A percentile compares a stretch with the other conserved stretches of the same genome.
These are phyloP conservation scores for Fusarium sp. DNA, from an alignment of 2,329 filamentous ascomycete species.

Conservation along the genomic window DNA sequence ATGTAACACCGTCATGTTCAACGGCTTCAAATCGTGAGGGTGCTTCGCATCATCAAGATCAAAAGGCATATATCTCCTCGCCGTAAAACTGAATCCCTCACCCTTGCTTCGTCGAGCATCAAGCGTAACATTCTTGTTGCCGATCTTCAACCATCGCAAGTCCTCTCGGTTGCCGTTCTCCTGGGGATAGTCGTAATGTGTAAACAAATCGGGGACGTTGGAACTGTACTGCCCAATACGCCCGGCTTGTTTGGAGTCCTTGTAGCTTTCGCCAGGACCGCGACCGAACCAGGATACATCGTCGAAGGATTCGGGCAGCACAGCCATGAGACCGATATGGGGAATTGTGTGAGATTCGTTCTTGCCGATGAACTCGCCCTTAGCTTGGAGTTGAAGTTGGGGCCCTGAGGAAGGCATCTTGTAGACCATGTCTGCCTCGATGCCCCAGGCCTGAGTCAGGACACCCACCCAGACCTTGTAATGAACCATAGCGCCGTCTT, in stretches of 20 bases:
- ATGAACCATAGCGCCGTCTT: neutral
- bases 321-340: conserved; percentile 14
- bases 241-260: conserved; percentile 20
- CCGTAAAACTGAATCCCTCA: conserved; percentile 20
- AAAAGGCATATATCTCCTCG: conserved; percentile 20
- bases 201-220: neutral
- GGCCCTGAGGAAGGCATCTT: neutral
- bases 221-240: conserved; percentile 12
- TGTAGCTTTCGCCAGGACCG: conserved; percentile 25
- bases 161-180: conserved; percentile 26
- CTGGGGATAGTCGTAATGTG: conserved; percentile 27
- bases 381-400: neutral
- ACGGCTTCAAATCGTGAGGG: conserved; percentile 13
- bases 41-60: conserved; percentile 19
- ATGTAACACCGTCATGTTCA: conserved; percentile 24
- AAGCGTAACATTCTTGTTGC: neutral
- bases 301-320: neutral
- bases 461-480: conserved; percentile 28
- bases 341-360: conserved; percentile 14
- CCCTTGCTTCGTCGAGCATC: neutral
- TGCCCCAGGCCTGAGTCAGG: conserved; percentile 15
- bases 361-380: neutral
- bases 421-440: conserved; percentile 21
- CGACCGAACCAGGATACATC: conserved; percentile 23
- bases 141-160: conserved; percentile 8